Evolutionary conservation across 1,139 yeast species (phyloP).

Genomic region (Hansenula anomala): DNA sequence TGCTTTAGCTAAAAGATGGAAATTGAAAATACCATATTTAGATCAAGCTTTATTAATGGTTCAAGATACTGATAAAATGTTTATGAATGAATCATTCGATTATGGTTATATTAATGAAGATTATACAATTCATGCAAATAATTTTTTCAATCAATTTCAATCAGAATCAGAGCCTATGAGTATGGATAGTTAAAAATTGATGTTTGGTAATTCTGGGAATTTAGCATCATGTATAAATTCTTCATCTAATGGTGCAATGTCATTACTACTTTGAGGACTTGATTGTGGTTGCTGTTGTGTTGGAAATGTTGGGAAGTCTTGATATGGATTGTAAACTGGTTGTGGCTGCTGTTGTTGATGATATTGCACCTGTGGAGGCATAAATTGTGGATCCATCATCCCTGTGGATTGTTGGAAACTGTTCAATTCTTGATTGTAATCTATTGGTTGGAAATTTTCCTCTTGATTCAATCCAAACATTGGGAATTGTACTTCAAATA

Average conservation of each 20-base stretch:
- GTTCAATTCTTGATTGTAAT: neutral
- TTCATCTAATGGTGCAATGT: neutral
- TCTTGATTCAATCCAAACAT: neutral
- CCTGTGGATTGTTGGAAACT: too few relatives aligned
- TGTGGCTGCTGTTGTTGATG: neutral
- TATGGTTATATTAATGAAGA: slow-evolving; percentile 1
- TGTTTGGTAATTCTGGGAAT: neutral
- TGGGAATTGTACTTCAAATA: neutral
- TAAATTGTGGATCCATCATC: too few relatives aligned
- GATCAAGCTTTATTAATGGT: slow-evolving; percentile 4
- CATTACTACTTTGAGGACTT: neutral
- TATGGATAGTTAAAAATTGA: too few relatives aligned
- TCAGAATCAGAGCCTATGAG: too few relatives aligned
- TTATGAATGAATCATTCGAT: neutral
- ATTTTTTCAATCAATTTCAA: slow-evolving; percentile 1
- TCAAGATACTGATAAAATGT: neutral
- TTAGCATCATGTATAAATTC: neutral
- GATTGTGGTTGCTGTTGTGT: neutral
- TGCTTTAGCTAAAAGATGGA: slow-evolving; percentile 23
- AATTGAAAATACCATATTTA: slow-evolving; percentile 11
- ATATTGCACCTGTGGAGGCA: neutral
- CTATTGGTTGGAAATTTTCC: neutral
- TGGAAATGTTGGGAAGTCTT: neutral
- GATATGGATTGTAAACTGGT: neutral
- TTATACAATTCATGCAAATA: neutral